A percentile compares a stretch with the other conserved stretches of the same genome.
These are phyloP conservation scores for Brassica hybrid DNA, from an alignment of 441 rosid species.

Conservation along the genomic window DNA sequence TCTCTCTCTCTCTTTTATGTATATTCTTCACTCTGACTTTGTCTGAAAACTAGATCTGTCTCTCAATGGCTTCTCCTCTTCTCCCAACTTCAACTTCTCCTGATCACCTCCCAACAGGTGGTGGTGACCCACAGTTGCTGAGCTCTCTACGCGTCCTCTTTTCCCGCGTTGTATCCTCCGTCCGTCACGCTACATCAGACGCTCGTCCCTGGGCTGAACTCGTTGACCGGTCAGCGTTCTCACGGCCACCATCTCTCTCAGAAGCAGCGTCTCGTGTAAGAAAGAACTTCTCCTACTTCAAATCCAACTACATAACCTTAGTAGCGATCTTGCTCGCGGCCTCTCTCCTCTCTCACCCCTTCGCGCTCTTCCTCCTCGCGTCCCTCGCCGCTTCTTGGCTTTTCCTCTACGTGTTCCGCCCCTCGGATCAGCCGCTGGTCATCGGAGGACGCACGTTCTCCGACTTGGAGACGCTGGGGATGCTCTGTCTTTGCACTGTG, in stretches of 20 bases:
- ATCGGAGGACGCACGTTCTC: conserved; percentile 56
- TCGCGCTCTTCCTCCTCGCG: conserved; percentile 59
- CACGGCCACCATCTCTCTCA: conserved; percentile 53
- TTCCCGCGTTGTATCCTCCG: conserved; percentile 43
- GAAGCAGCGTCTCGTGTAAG: conserved; percentile 55
- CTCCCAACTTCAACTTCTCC: conserved; percentile 42
- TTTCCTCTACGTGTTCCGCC: conserved; percentile 58
- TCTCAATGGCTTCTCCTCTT: conserved; percentile 49
- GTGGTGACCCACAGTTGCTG: conserved; percentile 12
- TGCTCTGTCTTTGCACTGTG: conserved; percentile 46
- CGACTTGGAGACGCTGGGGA: conserved; percentile 55
- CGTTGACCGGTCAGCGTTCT: conserved; percentile 53
- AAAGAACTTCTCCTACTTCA: conserved; percentile 59
- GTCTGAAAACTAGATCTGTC: conserved; percentile 30
- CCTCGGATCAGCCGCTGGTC: conserved; percentile 57
- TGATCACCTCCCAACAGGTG: conserved; percentile 33
- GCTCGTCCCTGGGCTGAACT: conserved; percentile 68
- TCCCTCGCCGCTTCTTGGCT: conserved; percentile 63
- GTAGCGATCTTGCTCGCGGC: conserved; percentile 50
- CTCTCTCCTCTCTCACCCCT: conserved; percentile 66
- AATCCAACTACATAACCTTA: conserved; percentile 52
- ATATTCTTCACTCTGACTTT: conserved; percentile 9
- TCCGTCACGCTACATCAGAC: conserved; percentile 46
- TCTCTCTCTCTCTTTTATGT: conserved; percentile 8
- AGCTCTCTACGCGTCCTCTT: conserved; percentile 41